A percentile compares a stretch with the other conserved stretches of the same genome.
These are phyloP conservation scores for Pseudoscleropodium purum DNA, from an alignment of 225 moss, liverwort and hornwort species.

Conservation along the genomic window DNA sequence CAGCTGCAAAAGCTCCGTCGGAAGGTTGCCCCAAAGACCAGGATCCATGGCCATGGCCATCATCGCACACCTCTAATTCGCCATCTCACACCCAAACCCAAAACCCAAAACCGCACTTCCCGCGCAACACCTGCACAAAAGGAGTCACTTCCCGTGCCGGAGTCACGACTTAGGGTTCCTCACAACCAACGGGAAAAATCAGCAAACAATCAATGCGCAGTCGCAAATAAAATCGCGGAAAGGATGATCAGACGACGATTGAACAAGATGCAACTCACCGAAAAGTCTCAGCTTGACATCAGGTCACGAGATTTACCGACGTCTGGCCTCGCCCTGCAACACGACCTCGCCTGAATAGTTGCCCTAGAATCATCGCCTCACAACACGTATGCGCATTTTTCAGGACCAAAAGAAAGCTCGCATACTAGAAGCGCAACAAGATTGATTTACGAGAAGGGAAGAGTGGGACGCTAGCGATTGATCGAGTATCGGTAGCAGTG, in stretches of 20 bases:
- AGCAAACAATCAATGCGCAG: background rate
- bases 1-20: slow-evolving; percentile 17
- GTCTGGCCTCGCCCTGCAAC: background rate
- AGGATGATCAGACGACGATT: background rate
- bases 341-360: background rate
- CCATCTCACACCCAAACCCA: background rate
- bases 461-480: background rate
- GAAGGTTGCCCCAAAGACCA: slow-evolving; percentile 11
- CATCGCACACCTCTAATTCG: background rate
- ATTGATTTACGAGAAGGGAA: background rate
- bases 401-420: background rate
- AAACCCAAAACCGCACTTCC: background rate
- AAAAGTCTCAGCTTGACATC: background rate
- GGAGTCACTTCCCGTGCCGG: background rate
- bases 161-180: background rate
- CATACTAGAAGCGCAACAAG: background rate
- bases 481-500: background rate
- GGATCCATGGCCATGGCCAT: slow-evolving; percentile 14
- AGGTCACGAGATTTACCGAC: background rate
- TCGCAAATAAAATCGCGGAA: background rate
- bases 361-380: background rate
- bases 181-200: background rate
- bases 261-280: background rate
- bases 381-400: background rate
- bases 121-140: background rate